Evolutionary conservation across 805 yeast species (phyloP).

Genomic region (Myxozyma lipomycoides): DNA sequence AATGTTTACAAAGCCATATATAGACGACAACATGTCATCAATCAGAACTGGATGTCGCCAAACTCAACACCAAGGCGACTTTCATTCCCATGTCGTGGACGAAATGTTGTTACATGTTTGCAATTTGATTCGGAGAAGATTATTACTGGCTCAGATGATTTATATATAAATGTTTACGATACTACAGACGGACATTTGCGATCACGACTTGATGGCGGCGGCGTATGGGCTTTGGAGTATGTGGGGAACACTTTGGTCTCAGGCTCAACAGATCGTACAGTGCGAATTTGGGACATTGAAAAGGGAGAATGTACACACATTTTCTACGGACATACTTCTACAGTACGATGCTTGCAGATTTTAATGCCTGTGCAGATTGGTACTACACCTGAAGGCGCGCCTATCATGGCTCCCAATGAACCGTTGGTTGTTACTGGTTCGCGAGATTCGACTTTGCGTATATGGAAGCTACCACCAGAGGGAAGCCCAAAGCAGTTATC

Average conservation of each 20-base stretch:
- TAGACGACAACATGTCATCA: constrained; percentile 54
- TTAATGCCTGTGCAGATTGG: constrained; percentile 39
- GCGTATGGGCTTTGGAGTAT: constrained; percentile 97
- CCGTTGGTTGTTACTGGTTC: constrained; percentile 84
- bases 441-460: constrained; percentile 82
- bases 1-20: constrained; percentile 53
- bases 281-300: constrained; percentile 86
- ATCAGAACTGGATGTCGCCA: constrained; percentile 78
- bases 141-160: constrained; percentile 89
- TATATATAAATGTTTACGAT: constrained; percentile 73
- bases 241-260: constrained; percentile 73
- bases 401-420: constrained; percentile 52
- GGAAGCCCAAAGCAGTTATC: constrained; percentile 13
- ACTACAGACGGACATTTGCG: constrained; percentile 65
- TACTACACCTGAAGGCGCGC: constrained; percentile 53
- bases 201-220: constrained; percentile 77
- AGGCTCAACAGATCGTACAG: constrained; percentile 92
- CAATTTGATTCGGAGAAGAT: constrained; percentile 89
- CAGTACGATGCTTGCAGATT: constrained; percentile 77
- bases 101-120: constrained; percentile 87
- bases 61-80: constrained; percentile 61
- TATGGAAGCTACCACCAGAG: constrained; percentile 82
- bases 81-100: constrained; percentile 65
- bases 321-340: constrained; percentile 84
- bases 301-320: constrained; percentile 87